Conservation (phyloP, 441 rosid species). For the Pelargonium australe region DNA sequence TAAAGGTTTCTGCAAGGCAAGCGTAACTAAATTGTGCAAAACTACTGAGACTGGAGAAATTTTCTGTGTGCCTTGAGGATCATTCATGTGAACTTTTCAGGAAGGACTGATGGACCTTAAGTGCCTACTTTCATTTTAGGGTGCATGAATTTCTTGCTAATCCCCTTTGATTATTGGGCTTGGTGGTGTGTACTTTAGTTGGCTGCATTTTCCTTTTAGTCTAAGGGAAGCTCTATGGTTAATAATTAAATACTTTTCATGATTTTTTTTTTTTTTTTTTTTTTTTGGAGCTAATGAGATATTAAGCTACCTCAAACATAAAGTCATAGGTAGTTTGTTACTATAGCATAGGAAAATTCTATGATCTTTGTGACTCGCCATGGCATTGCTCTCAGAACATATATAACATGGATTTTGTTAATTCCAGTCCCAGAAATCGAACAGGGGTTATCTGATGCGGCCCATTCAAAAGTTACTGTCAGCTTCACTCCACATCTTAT, state of each 20-base stretch:
- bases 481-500: slow-evolving; percentile 98
- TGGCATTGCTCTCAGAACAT: not conserved
- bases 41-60: no score
- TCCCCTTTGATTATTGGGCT: no score
- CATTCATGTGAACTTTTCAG: no score
- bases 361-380: not conserved
- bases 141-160: no score
- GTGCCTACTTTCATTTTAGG: no score
- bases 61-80: no score
- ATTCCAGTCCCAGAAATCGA: slow-evolving; percentile 92
- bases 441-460: slow-evolving; percentile 82
- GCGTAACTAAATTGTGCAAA: no score
- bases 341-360: not conserved
- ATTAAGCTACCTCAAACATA: not conserved
- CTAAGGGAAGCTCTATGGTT: no score
- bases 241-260: not conserved
- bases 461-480: slow-evolving; percentile 61
- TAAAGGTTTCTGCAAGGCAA: no score
- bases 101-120: no score
- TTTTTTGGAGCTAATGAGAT: not conserved
- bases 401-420: slow-evolving; percentile 18
- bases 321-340: not conserved
- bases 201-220: no score
- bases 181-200: no score
- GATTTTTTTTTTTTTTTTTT: not conserved